These are phyloP conservation scores for Linnemannia schmuckeri DNA, from an alignment of 192 early-diverging fungal species.

Conservation along the genomic window DNA sequence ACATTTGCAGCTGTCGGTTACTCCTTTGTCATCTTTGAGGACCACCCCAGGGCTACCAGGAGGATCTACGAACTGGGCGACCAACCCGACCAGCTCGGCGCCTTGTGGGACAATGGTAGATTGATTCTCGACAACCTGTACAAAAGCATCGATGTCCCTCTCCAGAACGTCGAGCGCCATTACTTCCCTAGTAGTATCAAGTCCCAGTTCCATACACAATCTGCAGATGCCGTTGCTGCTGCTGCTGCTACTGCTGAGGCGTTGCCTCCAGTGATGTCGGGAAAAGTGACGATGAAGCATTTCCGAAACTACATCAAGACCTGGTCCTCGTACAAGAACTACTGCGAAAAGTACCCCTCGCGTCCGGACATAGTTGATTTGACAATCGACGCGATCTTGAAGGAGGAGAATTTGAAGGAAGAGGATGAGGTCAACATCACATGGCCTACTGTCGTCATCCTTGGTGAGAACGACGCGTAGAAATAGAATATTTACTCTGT, in stretches of 20 bases:
- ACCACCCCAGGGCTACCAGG: slow-evolving; percentile 44
- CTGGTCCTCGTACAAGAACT: slow-evolving; percentile 70
- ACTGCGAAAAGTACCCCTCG: slow-evolving; percentile 51
- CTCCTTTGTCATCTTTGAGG: slow-evolving; percentile 54
- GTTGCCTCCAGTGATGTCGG: slow-evolving; percentile 50
- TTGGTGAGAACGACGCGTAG: slow-evolving; percentile 38
- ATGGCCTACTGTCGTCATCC: slow-evolving; percentile 67
- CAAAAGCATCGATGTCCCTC: slow-evolving; percentile 58
- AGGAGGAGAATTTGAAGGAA: slow-evolving; percentile 25
- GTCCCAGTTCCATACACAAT: background rate
- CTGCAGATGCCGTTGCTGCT: background rate
- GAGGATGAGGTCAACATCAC: slow-evolving; percentile 54
- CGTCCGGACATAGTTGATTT: slow-evolving; percentile 61
- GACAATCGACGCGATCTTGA: slow-evolving; percentile 49
- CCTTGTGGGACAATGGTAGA: slow-evolving; percentile 63
- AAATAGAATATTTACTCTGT: background rate
- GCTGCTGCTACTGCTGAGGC: background rate
- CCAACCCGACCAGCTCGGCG: slow-evolving; percentile 47
- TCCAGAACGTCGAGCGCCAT: slow-evolving; percentile 54
- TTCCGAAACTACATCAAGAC: slow-evolving; percentile 69
- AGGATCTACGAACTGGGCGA: slow-evolving; percentile 39
- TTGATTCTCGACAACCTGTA: slow-evolving; percentile 61
- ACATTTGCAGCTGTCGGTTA: slow-evolving; percentile 71
- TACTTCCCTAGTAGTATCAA: slow-evolving; percentile 35
- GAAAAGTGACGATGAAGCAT: slow-evolving; percentile 52